A percentile compares a stretch with the other conserved stretches of the same genome.
phyloP scores from a whole-genome alignment of 2,329 filamentous ascomycete genomes.

The Aspergillus clavatus region DNA sequence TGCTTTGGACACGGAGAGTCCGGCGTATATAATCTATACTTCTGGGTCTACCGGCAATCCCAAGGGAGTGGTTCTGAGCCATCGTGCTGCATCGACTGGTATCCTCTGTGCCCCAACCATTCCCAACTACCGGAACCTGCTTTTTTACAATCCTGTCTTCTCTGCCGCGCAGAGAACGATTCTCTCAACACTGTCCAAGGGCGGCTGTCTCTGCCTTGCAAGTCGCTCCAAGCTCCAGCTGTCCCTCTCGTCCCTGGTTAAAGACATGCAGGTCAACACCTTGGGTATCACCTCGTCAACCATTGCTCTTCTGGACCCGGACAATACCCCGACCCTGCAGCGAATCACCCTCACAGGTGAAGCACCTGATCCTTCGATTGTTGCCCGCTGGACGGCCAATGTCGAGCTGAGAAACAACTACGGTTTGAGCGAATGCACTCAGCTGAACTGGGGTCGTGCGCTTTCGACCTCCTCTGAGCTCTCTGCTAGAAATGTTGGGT shows the following conservation, averaged over 20 bases:
- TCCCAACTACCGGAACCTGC: conserved; percentile 6
- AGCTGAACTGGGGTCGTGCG: conserved; percentile 11
- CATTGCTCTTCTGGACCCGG: conserved; percentile 5
- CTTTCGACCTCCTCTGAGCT: too few relatives aligned
- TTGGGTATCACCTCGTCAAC: conserved; percentile 11
- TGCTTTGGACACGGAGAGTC: neutral
- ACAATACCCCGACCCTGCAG: conserved; percentile 6
- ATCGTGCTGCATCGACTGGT: conserved; percentile 3
- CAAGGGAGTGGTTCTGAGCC: conserved; percentile 4
- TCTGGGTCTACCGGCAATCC: conserved; percentile 6
- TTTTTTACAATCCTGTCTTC: conserved; percentile 13
- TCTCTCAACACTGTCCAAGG: conserved; percentile 7
- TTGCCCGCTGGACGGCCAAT: conserved; percentile 6
- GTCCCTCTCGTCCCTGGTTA: conserved; percentile 3
- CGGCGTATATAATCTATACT: conserved; percentile 2
- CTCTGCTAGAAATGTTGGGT: conserved; percentile 7
- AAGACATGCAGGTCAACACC: conserved; percentile 7
- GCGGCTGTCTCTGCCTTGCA: conserved; percentile 7
- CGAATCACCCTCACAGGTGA: conserved; percentile 12
- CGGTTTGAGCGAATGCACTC: conserved; percentile 17
- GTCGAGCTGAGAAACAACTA: conserved; percentile 13
- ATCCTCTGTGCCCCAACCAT: conserved; percentile 1
- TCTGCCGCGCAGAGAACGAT: conserved; percentile 14
- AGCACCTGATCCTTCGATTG: conserved; percentile 3
- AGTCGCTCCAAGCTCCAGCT: conserved; percentile 3